Base-by-base conservation (phyloP, 2,329 filamentous ascomycete genomes). In the Colletotrichum sp. region DNA sequence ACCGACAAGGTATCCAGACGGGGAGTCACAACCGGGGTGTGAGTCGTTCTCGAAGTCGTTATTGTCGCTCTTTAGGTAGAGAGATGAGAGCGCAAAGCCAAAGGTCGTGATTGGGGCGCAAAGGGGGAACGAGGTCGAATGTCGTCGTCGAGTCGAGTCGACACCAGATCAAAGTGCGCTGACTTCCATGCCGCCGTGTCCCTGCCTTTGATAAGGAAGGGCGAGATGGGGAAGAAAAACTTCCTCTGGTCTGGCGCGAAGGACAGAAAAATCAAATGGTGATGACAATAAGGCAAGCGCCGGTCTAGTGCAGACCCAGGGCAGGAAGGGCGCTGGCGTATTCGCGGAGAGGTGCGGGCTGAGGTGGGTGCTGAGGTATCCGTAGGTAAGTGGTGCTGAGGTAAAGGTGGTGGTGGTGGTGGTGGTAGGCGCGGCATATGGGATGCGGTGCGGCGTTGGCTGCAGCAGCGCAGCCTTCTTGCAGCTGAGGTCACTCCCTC, bases 401-500 rank as follows among this genome's bases (percentile, higher is more conserved):
- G 68, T 55, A n/a, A 36, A 18, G 16, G 39, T 59, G n/a, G 55
- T 59, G n/a, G 55, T 59, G 55, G 28, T 9, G 13, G 59, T 34
- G 55, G 66, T 64, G 73, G 73, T 64, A 76, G 76, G 70, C 73
- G 69, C 73, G 76, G 76, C 73, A 77, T 70, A 76, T 77, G 73
- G 68, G 67, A 73, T 76, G 64, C 59, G 73, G 65, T 69, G 48
- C 71, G 72, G 60, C 65, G 73, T 63, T 76, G 74, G 70, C 74
- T 76, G 74, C 74, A 52, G 43, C 43, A 48, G 43, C 43, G 43
- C 43, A 76, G 71, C 71, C 71, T 76, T 76, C 71, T 76, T 74
- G 74, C 71, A 76, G 71, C 74, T 76, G 66, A 75, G 74, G 74
- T 76, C 74, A 76, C 74, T 71, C 48, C 71, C 61, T 76, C 74